Evolutionary conservation across 1,139 yeast genomes (phyloP).

Genomic region (Saccharomyces hybrid): DNA sequence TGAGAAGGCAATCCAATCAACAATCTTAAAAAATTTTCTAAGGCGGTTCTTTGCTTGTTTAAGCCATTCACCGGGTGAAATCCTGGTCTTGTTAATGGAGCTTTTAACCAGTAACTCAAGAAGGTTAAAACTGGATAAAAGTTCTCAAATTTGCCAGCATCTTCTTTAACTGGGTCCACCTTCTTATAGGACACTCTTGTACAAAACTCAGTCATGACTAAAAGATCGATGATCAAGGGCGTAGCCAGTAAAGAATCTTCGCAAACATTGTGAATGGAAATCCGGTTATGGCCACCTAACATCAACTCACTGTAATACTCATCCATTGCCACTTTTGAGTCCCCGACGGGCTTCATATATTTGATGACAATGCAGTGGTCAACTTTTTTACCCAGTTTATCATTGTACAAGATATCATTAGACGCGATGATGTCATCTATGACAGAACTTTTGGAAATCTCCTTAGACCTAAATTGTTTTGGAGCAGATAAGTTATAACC

Average conservation of each 20-base stretch:
- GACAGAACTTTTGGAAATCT: slow-evolving; percentile 86
- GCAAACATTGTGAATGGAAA: slow-evolving; percentile 89
- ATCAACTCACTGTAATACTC: slow-evolving; percentile 93
- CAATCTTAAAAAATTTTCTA: slow-evolving; percentile 85
- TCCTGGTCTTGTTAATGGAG: slow-evolving; percentile 89
- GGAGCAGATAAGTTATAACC: slow-evolving; percentile 91
- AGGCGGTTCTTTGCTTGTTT: slow-evolving; percentile 88
- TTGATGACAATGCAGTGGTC: slow-evolving; percentile 96
- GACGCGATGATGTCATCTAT: slow-evolving; percentile 93
- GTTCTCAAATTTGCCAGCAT: slow-evolving; percentile 39
- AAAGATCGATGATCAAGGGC: slow-evolving; percentile 87
- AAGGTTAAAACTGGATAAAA: slow-evolving; percentile 84
- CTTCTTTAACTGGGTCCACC: slow-evolving; percentile 16
- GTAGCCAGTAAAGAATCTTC: slow-evolving; percentile 94
- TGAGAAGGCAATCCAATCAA: slow-evolving; percentile 85
- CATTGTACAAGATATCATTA: slow-evolving; percentile 77
- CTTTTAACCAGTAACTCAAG: slow-evolving; percentile 93
- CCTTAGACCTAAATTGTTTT: slow-evolving; percentile 90
- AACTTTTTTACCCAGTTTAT: slow-evolving; percentile 67
- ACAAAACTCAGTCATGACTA: slow-evolving; percentile 82
- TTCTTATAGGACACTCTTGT: slow-evolving; percentile 77
- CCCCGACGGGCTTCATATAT: slow-evolving; percentile 91
- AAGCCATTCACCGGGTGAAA: slow-evolving; percentile 87
- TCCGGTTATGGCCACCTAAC: slow-evolving; percentile 96
- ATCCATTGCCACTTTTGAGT: slow-evolving; percentile 97